Base-by-base conservation (phyloP, 352 stramenopile species). In the Phytophthora sp. region DNA sequence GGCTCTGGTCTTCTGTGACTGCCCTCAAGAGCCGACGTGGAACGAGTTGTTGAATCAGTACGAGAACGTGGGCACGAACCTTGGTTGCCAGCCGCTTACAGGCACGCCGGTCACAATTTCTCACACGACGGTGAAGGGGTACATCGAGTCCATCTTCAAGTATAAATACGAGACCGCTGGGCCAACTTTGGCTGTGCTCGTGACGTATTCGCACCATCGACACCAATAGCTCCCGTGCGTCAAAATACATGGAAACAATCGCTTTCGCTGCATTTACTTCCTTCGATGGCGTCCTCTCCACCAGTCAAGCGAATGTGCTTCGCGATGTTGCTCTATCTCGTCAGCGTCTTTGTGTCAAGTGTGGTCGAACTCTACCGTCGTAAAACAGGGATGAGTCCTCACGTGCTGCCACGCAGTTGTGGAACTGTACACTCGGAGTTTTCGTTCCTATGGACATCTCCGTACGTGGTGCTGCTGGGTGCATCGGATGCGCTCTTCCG, bases 291-390 rank as follows among this genome's bases (percentile, higher is more conserved):
- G 27, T 72, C 68, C 7, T 69, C 11, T 6, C 42, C 60, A 12
- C 59, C 72, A 2, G 56, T 63, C 4, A 73, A 60, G 11, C 72
- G 84, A 9, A 84, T 89, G 52, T 84, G 71, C 7, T 65, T 89
- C 39, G 78, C 73, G 0, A 79, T 84, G 47, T 67, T 86, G 27
- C 59, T 89, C 15, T 89, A 82, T 23, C 72, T 92, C 16, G n/a
- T 86, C 18, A 71, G 77, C 7, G 55, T 93, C 26, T 95, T 95
- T 57, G 47, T 93, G 30, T 80, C 83, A 9, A 90, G 86, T 52
- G 73, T 95, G 35, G 74, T 91, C 13, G 84, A 93, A 67, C 73
- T 95, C 0, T 95, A 95, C 44, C 83, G 86, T 2, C 83, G 86
- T 18, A 82, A 79, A 30, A 52, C 69, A 26, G 52, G 20, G 13